Evolutionary conservation across 768 basidiomycete genomes (phyloP), one percentile per base, ranked within the genome.

Genomic region (Coprinellus aureogranulatus): DNA sequence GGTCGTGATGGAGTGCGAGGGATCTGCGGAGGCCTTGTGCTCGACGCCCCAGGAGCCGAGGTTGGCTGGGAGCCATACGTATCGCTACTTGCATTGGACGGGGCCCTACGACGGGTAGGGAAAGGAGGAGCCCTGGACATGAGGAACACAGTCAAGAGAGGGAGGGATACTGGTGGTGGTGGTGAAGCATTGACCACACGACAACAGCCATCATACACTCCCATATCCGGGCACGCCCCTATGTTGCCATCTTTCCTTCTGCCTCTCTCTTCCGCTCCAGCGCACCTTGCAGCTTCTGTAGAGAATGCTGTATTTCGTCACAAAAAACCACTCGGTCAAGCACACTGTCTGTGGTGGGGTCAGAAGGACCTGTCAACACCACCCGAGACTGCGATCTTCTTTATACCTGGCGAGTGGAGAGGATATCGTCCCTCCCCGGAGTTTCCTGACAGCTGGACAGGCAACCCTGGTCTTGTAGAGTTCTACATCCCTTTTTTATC

Each of bases 401-500:
- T 84, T 66, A 77, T 82, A 48, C 83, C 82, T 61, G 82, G 81
- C 77, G 34, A 18, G 41, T n/a, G n/a, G n/a, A n/a, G n/a, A n/a
- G n/a, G n/a, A n/a, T n/a, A n/a, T n/a, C n/a, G n/a, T n/a, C n/a
- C n/a, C n/a, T n/a, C n/a, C n/a, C n/a, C n/a, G n/a, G n/a, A n/a
- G n/a, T n/a, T n/a, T n/a, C n/a, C n/a, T n/a, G n/a, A n/a, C n/a
- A n/a, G n/a, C n/a, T 48, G 46, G 22, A 2, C 62, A 82, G 79
- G 80, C 6, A 82, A 82, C 60, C 79, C 80, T 18, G 90, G 90
- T 6, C 71, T 90, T 16, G 59, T 86, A 30, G 77, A 80, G 45
- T 90, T 91, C 70, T 92, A 92, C 62, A 73, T 73, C 1, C 79
- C 81, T 2, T 92, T 90, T 65, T 76, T 92, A 14, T 71, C 75